These are phyloP conservation scores for Pelargonium cotyledonis DNA, from an alignment of 441 rosid species.

Conservation along the genomic window DNA sequence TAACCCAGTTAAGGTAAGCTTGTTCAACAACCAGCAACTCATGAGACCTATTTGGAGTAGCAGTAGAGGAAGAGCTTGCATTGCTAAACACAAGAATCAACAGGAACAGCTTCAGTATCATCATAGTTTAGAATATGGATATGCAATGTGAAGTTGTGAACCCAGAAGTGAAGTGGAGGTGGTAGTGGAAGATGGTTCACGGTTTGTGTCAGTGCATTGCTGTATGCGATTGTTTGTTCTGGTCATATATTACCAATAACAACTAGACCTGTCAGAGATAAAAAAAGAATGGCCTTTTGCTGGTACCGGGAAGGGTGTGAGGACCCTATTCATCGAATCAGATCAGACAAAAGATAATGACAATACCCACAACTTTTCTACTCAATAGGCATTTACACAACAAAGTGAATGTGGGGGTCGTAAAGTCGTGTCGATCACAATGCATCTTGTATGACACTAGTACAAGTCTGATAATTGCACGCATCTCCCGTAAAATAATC, in stretches of 20 bases:
- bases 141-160: background rate
- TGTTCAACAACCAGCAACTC: slow-evolving; percentile 19
- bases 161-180: background rate
- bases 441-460: too few species aligned
- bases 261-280: background rate
- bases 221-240: background rate
- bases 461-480: too few species aligned
- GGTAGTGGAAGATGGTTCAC: too few species aligned
- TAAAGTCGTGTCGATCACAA: too few species aligned
- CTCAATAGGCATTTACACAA: background rate
- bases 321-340: background rate
- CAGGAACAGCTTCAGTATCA: slow-evolving; percentile 24
- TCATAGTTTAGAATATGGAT: background rate
- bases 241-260: background rate
- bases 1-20: slow-evolving; percentile 32
- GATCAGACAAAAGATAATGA: background rate
- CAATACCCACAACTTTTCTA: background rate
- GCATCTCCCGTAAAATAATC: too few species aligned
- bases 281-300: background rate
- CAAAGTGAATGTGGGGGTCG: background rate
- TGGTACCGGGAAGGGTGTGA: background rate
- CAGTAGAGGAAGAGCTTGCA: slow-evolving; percentile 11
- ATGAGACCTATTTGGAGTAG: slow-evolving; percentile 14
- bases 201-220: background rate
- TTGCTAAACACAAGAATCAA: slow-evolving; percentile 23